Evolutionary conservation across 2,329 filamentous ascomycete species (phyloP).

Genomic region (Cercospora nicotianae): DNA sequence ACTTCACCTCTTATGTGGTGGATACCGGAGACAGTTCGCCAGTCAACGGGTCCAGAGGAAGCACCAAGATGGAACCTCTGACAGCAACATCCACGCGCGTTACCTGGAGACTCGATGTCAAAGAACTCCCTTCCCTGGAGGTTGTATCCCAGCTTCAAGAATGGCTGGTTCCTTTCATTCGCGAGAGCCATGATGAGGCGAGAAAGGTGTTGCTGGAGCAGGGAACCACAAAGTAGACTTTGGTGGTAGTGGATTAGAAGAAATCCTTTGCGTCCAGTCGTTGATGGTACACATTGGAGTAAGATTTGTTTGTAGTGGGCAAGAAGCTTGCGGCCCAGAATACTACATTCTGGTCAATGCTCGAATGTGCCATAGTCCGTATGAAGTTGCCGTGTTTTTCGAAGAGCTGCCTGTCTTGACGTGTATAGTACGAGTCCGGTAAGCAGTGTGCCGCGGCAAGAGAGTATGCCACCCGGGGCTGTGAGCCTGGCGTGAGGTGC

Average conservation of each 20-base stretch:
- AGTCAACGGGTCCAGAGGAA: neutral
- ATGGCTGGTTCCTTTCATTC: neutral
- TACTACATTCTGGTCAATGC: neutral
- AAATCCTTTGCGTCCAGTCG: neutral
- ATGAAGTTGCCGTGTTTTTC: neutral
- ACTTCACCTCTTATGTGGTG: neutral
- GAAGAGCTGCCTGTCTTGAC: neutral
- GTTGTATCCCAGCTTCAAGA: neutral
- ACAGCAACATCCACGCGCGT: neutral
- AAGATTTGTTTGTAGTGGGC: neutral
- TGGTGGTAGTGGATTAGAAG: neutral
- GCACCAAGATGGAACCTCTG: neutral
- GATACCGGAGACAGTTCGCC: neutral
- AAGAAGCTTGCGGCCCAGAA: neutral
- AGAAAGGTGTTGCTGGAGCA: neutral
- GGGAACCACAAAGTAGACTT: neutral
- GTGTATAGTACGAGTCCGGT: neutral
- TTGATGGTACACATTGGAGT: neutral
- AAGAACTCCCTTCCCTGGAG: neutral
- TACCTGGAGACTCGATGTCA: neutral
- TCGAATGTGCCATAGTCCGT: neutral
- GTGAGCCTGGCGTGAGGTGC: neutral
- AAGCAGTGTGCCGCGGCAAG: neutral
- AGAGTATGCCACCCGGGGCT: neutral
- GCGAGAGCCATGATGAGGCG: neutral